Percentiles rank a stretch among this genome's conserved stretches.
Evolutionary conservation across 352 stramenopile genomes (phyloP).

Genomic region (Phytophthora sansomeana): DNA sequence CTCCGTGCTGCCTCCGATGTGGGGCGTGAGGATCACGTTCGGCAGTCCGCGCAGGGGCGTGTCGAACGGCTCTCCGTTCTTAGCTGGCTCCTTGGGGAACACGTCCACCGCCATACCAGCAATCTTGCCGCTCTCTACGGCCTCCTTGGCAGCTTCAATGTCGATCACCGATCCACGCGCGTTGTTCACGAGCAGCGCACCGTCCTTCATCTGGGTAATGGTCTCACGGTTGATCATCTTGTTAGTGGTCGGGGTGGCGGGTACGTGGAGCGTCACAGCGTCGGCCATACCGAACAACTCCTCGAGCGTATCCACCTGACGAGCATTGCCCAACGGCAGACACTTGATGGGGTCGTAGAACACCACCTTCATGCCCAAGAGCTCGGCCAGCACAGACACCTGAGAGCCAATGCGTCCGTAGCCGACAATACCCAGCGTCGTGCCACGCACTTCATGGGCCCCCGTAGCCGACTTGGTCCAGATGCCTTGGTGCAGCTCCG

Average conservation of each 20-base stretch:
- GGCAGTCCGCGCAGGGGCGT: conserved; percentile 90
- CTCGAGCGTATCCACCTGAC: conserved; percentile 86
- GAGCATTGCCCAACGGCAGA: conserved; percentile 75
- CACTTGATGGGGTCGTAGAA: conserved; percentile 94
- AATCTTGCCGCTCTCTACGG: conserved; percentile 89
- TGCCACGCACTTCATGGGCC: conserved; percentile 83
- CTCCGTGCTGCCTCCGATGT: conserved; percentile 96
- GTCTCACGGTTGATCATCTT: conserved; percentile 94
- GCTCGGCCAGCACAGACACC: conserved; percentile 80
- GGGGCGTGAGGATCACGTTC: conserved; percentile 95
- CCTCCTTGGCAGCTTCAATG: conserved; percentile 91
- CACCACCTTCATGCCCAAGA: conserved; percentile 95
- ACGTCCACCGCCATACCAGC: conserved; percentile 89
- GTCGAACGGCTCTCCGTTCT: conserved; percentile 87
- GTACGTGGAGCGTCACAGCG: conserved; percentile 96
- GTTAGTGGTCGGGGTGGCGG: conserved; percentile 92
- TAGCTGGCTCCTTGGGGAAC: conserved; percentile 89
- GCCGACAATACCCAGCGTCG: conserved; percentile 80
- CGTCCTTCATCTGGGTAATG: conserved; percentile 92
- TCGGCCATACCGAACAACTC: conserved; percentile 89
- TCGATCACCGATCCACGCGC: conserved; percentile 95
- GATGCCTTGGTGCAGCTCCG: conserved; percentile 74
- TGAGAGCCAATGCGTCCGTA: conserved; percentile 88
- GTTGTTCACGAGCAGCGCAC: conserved; percentile 95
- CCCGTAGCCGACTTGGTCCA: conserved; percentile 86